Conservation (phyloP, 2,329 filamentous ascomycete genomes). For the Microdochium bolleyi region DNA sequence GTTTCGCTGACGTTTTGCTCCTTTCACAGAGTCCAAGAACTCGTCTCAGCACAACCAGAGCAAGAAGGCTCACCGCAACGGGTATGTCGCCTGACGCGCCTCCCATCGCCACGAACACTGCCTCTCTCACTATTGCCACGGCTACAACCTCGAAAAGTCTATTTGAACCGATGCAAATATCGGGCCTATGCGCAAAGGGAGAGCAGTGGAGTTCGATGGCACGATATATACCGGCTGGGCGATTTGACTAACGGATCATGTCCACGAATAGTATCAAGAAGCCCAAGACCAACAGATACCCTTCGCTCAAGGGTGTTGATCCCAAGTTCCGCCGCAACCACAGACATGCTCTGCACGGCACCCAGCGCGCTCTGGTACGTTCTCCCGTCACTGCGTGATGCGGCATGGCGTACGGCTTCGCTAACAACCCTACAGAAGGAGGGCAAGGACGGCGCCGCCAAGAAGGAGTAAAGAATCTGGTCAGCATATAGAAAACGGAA, state of each 20-base stretch:
- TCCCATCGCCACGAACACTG: conserved; percentile 4
- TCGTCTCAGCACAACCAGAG: conserved; percentile 98
- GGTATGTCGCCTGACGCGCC: conserved; percentile 52
- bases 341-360: conserved; percentile 98
- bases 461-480: conserved; percentile 52
- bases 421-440: conserved; percentile 59
- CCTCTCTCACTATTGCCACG: conserved; percentile 2
- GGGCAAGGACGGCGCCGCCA: conserved; percentile 92
- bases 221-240: neutral
- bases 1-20: conserved; percentile 16
- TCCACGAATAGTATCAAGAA: conserved; percentile 82
- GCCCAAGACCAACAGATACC: conserved; percentile 98
- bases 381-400: no score
- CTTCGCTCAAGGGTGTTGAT: conserved; percentile 96
- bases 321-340: conserved; percentile 99
- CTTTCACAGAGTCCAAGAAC: conserved; percentile 94
- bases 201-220: neutral
- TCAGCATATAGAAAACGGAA: neutral
- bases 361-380: conserved; percentile 93
- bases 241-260: conserved; percentile 3
- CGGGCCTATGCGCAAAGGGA: no score
- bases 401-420: no score
- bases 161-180: no score
- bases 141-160: neutral
- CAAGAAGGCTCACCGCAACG: conserved; percentile 98